Percentiles rank a stretch among this genome's conserved stretches.
These are phyloP conservation scores for Picea mariana DNA, from an alignment of 83 land plant genomes.

Conservation along the genomic window DNA sequence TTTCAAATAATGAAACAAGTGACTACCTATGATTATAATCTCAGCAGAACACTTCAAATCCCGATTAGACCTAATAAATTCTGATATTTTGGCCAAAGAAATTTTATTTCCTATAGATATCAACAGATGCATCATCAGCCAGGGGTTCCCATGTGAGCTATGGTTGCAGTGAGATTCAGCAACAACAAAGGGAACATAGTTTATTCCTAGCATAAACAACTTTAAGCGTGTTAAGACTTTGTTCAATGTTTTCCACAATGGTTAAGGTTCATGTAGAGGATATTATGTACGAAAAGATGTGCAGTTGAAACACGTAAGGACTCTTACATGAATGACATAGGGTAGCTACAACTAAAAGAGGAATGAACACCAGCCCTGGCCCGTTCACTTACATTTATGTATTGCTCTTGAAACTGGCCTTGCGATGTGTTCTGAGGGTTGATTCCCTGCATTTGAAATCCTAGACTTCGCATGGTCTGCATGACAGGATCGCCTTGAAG, in stretches of 20 bases:
- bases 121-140: background rate
- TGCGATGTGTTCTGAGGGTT: no score
- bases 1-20: no score
- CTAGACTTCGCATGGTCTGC: conserved; percentile 12
- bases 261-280: background rate
- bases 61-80: background rate
- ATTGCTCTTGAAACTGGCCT: conserved; percentile 7
- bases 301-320: background rate
- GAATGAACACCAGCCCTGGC: background rate
- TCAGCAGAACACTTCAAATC: background rate
- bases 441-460: no score
- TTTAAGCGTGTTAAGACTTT: background rate
- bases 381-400: conserved; percentile 7
- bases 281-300: background rate
- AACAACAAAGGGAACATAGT: background rate
- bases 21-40: background rate
- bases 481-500: conserved; percentile 20
- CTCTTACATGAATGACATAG: background rate
- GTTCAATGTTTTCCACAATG: background rate
- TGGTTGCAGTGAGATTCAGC: background rate
- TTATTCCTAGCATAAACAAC: conserved; percentile 1
- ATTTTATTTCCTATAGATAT: background rate
- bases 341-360: background rate
- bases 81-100: background rate
- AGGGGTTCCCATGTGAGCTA: no score